phyloP scores from a whole-genome alignment of 2,329 filamentous ascomycete species.

The Colletotrichum sp. region DNA sequence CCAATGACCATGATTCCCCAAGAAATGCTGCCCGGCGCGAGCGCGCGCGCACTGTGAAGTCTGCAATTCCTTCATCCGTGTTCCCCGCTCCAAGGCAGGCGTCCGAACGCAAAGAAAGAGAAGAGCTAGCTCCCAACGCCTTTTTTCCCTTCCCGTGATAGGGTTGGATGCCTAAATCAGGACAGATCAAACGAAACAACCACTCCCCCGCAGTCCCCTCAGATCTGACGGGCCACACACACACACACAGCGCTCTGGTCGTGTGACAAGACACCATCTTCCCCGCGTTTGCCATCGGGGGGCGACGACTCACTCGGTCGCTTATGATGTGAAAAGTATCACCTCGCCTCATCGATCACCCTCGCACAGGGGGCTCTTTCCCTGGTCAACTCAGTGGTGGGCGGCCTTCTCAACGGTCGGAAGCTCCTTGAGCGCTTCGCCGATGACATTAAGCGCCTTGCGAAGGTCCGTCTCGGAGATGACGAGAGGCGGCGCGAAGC shows the following conservation, averaged over 20 bases:
- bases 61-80: not conserved
- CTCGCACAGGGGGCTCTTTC: not conserved
- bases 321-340: not conserved
- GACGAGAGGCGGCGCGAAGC: constrained; percentile 93
- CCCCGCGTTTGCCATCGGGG: not conserved
- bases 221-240: not conserved
- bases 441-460: constrained; percentile 79
- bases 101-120: not conserved
- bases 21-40: not conserved
- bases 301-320: not conserved
- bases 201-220: not conserved
- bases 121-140: not conserved
- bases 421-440: constrained; percentile 81
- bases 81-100: not conserved
- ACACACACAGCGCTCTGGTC: not conserved
- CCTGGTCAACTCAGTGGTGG: constrained; percentile 35
- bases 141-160: not conserved
- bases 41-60: not conserved
- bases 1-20: not conserved
- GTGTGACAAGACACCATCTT: not conserved
- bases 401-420: constrained; percentile 57
- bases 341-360: not conserved
- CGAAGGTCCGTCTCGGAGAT: constrained; percentile 89
- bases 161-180: not conserved
- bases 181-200: not conserved